Percentiles rank a stretch among this genome's conserved stretches.
Evolutionary conservation across 805 yeast species (phyloP).

Genomic region (Scheffersomyces stipitis): DNA sequence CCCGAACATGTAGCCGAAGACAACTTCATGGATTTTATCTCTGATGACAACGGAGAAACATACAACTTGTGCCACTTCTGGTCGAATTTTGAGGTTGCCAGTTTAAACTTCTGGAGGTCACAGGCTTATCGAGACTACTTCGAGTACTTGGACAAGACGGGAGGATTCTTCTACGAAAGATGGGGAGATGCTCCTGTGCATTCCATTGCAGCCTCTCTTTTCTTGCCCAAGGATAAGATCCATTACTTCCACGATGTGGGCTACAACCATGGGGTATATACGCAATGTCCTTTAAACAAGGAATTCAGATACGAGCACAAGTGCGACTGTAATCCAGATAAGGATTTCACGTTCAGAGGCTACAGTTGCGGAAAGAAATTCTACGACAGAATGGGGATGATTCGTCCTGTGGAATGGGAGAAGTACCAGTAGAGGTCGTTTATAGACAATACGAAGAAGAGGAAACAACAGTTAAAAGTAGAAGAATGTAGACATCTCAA

Average conservation of each 20-base stretch:
- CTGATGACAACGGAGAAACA: slow-evolving; percentile 64
- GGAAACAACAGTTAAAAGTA: too few species aligned
- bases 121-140: slow-evolving; percentile 71
- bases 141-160: slow-evolving; percentile 69
- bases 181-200: slow-evolving; percentile 97
- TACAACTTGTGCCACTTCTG: slow-evolving; percentile 87
- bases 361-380: slow-evolving; percentile 33
- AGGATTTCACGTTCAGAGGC: slow-evolving; percentile 70
- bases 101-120: slow-evolving; percentile 70
- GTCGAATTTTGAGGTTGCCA: slow-evolving; percentile 86
- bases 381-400: slow-evolving; percentile 28
- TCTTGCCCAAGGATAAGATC: slow-evolving; percentile 65
- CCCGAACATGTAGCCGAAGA: slow-evolving; percentile 63
- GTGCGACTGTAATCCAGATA: slow-evolving; percentile 71
- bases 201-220: slow-evolving; percentile 80
- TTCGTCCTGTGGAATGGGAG: slow-evolving; percentile 33
- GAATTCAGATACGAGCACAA: slow-evolving; percentile 53
- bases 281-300: slow-evolving; percentile 73
- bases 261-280: slow-evolving; percentile 78
- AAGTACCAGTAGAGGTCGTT: slow-evolving; percentile 8
- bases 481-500: too few species aligned
- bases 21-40: slow-evolving; percentile 67
- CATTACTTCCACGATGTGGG: slow-evolving; percentile 86
- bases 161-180: slow-evolving; percentile 89
- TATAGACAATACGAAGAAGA: neutral